Evolutionary conservation across 257 asterid species (phyloP).

Genomic region (Perilla frutescens): DNA sequence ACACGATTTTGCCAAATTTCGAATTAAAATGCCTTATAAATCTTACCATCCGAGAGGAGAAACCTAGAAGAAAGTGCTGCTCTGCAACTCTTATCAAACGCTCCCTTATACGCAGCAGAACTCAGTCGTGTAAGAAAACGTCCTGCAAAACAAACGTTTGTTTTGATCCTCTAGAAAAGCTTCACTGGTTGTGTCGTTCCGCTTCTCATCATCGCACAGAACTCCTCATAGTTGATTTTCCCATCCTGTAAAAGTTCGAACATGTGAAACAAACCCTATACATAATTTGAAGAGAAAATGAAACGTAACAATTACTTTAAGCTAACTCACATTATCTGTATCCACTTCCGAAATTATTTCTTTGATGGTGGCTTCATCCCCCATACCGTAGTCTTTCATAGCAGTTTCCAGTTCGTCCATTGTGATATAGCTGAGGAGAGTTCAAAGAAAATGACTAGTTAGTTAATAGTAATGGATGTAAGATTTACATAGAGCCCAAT

Average conservation of each 20-base stretch:
- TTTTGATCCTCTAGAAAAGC: slow-evolving; percentile 37
- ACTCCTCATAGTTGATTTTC: slow-evolving; percentile 62
- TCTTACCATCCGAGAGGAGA: neutral
- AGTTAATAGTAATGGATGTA: neutral
- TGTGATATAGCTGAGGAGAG: slow-evolving; percentile 65
- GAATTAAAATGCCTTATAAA: slow-evolving; percentile 30
- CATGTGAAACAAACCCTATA: neutral
- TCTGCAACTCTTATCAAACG: neutral
- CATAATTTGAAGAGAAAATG: neutral
- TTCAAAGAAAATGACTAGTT: slow-evolving; percentile 6
- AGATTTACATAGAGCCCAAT: neutral
- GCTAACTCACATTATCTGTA: slow-evolving; percentile 75
- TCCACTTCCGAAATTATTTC: slow-evolving; percentile 89
- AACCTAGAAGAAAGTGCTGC: neutral
- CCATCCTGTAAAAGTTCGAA: slow-evolving; percentile 52
- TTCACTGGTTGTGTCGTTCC: slow-evolving; percentile 52
- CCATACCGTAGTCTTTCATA: slow-evolving; percentile 88
- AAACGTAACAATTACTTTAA: neutral
- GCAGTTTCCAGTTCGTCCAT: slow-evolving; percentile 81
- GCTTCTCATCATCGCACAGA: slow-evolving; percentile 69
- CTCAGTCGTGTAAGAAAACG: no score
- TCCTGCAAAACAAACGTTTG: neutral
- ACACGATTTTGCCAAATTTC: neutral
- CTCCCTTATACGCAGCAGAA: no score
- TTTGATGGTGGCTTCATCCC: slow-evolving; percentile 73